These are phyloP conservation scores for Calendula officinalis DNA, from an alignment of 129 eudicot species.

Conservation along the genomic window DNA sequence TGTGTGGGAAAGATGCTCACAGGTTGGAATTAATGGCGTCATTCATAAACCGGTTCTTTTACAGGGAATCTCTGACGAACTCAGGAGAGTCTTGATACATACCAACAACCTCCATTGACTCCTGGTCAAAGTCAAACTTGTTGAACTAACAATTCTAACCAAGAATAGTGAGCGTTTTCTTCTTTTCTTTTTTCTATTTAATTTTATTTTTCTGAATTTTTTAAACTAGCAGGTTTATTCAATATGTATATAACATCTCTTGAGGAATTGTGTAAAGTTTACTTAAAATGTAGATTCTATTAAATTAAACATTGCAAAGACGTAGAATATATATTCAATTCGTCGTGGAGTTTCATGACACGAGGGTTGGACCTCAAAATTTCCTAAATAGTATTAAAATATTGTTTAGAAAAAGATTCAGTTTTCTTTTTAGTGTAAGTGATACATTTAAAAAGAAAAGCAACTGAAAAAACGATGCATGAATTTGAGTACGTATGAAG, in stretches of 20 bases:
- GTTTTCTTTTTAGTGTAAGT: too few species aligned
- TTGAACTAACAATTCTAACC: slow-evolving; percentile 29
- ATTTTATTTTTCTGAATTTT: too few species aligned
- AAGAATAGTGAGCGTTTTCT: slow-evolving; percentile 7
- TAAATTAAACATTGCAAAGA: not conserved
- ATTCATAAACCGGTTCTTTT: slow-evolving; percentile 61
- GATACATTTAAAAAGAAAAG: too few species aligned
- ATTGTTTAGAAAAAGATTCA: too few species aligned
- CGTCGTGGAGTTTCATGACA: too few species aligned
- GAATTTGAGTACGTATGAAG: slow-evolving; percentile 25
- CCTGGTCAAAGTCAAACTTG: slow-evolving; percentile 16
- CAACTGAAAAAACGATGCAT: too few species aligned
- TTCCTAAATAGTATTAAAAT: too few species aligned
- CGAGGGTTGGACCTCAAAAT: too few species aligned
- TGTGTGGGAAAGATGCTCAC: slow-evolving; percentile 46
- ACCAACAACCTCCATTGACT: slow-evolving; percentile 28
- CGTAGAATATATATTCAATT: too few species aligned
- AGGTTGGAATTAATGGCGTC: slow-evolving; percentile 63
- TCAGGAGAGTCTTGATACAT: slow-evolving; percentile 48
- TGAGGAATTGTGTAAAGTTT: slow-evolving; percentile 11
- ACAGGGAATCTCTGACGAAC: slow-evolving; percentile 61
- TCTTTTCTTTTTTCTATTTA: not conserved
- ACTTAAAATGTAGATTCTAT: not conserved
- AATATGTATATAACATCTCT: not conserved
- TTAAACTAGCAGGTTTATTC: slow-evolving; percentile 11